Percentiles rank a stretch among this genome's conserved stretches.
Evolutionary conservation across 2,329 filamentous ascomycete genomes (phyloP).

Genomic region (Ploettnerulaceae sp.): DNA sequence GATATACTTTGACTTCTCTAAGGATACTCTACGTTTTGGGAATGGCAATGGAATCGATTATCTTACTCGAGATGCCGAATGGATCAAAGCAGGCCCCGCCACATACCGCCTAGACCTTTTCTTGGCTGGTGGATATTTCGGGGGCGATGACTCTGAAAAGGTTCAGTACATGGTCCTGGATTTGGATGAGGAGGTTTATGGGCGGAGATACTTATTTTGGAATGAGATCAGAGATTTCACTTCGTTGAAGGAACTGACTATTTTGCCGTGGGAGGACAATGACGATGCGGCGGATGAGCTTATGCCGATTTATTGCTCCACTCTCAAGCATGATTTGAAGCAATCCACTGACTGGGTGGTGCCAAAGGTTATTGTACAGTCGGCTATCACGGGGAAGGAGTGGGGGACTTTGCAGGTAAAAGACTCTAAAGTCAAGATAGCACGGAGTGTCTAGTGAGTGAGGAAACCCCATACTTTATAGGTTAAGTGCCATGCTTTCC

Average conservation of each 20-base stretch:
- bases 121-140: slow-evolving; percentile 15
- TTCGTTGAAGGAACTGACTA: slow-evolving; percentile 17
- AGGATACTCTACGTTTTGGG: slow-evolving; percentile 19
- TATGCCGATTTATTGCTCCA: slow-evolving; percentile 8
- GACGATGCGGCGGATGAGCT: slow-evolving; percentile 2
- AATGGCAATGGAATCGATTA: slow-evolving; percentile 2
- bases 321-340: slow-evolving; percentile 7
- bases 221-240: slow-evolving; percentile 19
- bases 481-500: no score
- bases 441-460: no score
- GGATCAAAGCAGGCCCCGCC: not conserved
- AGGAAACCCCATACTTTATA: no score
- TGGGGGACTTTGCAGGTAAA: slow-evolving; percentile 10
- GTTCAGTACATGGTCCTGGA: slow-evolving; percentile 18
- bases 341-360: slow-evolving; percentile 15
- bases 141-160: slow-evolving; percentile 18
- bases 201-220: slow-evolving; percentile 19
- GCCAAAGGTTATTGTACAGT: slow-evolving; percentile 12
- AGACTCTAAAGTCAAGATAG: not conserved
- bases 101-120: slow-evolving; percentile 20
- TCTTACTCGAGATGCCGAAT: not conserved
- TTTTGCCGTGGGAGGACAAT: slow-evolving; percentile 18
- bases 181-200: slow-evolving; percentile 18
- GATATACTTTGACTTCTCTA: slow-evolving; percentile 24
- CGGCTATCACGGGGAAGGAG: slow-evolving; percentile 1